A percentile compares a stretch with the other conserved stretches of the same genome.
phyloP scores from a whole-genome alignment of 2,329 filamentous ascomycete genomes.

The Aplosporella prunicola region DNA sequence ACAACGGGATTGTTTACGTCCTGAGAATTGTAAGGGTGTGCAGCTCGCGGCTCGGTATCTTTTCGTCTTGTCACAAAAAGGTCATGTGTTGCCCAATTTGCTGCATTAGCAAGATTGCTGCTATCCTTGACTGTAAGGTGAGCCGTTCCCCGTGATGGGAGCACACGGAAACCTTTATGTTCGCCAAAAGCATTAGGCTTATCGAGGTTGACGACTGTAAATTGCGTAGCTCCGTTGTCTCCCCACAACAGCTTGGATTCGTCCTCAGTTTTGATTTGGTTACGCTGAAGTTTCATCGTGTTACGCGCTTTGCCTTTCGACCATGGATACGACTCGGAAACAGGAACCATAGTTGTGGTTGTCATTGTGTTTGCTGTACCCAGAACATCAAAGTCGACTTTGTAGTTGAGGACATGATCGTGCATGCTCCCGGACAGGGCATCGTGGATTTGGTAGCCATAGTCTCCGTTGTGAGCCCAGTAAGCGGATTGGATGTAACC shows the following conservation, averaged over 20 bases:
- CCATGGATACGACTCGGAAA: constrained; percentile 38
- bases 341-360: constrained; percentile 21
- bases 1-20: constrained; percentile 40
- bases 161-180: constrained; percentile 42
- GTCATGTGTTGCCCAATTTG: constrained; percentile 42
- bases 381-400: constrained; percentile 32
- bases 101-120: constrained; percentile 36
- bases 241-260: constrained; percentile 39
- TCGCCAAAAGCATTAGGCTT: constrained; percentile 42
- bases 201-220: constrained; percentile 44
- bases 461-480: constrained; percentile 22
- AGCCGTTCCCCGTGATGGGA: constrained; percentile 14
- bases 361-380: constrained; percentile 28
- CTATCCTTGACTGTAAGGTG: constrained; percentile 43
- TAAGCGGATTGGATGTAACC: constrained; percentile 22
- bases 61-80: constrained; percentile 43
- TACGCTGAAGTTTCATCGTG: constrained; percentile 43
- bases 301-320: constrained; percentile 38
- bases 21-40: constrained; percentile 39
- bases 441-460: constrained; percentile 31
- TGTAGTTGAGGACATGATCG: constrained; percentile 35
- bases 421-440: constrained; percentile 26
- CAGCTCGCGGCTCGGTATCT: constrained; percentile 42
- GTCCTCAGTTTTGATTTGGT: constrained; percentile 27
- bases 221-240: constrained; percentile 38